These are phyloP conservation scores for Penicillium sp. DNA, from an alignment of 2,329 filamentous ascomycete species.

Conservation along the genomic window DNA sequence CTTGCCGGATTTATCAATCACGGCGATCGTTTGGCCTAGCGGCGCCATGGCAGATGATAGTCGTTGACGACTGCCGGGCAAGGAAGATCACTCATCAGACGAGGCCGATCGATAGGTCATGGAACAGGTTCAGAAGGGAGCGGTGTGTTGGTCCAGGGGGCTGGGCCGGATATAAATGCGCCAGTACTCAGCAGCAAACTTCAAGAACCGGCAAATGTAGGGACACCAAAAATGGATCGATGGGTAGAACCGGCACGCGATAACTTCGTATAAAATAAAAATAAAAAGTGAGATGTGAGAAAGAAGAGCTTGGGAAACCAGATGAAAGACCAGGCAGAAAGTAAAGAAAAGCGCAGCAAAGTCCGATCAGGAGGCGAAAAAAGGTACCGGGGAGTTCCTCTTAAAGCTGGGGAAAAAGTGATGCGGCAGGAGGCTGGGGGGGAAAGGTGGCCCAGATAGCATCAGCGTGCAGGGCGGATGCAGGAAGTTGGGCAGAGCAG, in stretches of 20 bases:
- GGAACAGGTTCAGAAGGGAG: constrained; percentile 6
- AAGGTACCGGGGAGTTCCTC: constrained; percentile 3
- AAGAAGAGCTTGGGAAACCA: too few species aligned
- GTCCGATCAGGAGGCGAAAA: constrained; percentile 16
- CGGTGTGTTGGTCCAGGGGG: constrained; percentile 16
- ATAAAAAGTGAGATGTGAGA: too few species aligned
- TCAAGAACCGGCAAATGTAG: constrained; percentile 4
- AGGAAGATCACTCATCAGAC: constrained; percentile 22
- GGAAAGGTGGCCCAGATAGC: constrained; percentile 14
- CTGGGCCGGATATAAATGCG: constrained; percentile 12
- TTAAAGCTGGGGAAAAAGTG: constrained; percentile 16
- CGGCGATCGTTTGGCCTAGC: constrained; percentile 74
- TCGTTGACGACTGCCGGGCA: constrained; percentile 18
- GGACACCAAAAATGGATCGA: too few species aligned
- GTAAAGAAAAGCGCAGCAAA: constrained; percentile 8
- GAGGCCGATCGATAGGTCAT: constrained; percentile 9
- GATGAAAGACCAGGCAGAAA: not conserved
- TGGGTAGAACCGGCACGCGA: too few species aligned
- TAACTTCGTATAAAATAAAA: too few species aligned
- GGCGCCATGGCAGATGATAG: constrained; percentile 32
- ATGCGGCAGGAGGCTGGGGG: constrained; percentile 23
- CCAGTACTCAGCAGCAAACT: constrained; percentile 4
- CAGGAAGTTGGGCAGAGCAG: constrained; percentile 27
- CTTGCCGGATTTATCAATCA: constrained; percentile 90
- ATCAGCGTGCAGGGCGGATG: constrained; percentile 19